Conservation (phyloP, 1,139 yeast species). For the Saccharomyces hybrid region DNA sequence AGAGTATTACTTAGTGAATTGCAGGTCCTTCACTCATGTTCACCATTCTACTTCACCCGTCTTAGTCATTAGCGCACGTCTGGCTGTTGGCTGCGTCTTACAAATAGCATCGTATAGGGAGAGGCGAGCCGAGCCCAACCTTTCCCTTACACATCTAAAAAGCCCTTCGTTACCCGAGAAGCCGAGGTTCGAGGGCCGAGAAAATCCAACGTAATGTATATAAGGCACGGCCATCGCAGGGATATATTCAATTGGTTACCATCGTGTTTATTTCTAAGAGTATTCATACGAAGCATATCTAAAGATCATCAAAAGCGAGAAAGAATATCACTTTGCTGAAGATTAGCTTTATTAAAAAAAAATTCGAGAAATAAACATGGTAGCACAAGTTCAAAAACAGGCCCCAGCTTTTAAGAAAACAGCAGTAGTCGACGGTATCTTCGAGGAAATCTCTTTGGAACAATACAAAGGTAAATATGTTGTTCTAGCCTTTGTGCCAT, state of each 20-base stretch:
- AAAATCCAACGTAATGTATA: not conserved
- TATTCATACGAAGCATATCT: slow-evolving; percentile 8
- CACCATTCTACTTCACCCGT: not conserved
- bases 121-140: not conserved
- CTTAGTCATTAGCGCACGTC: not conserved
- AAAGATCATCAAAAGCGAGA: not conserved
- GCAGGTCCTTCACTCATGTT: not conserved
- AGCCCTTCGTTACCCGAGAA: not conserved
- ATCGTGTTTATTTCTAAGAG: not conserved
- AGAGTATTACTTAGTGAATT: not conserved
- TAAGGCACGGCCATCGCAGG: not conserved
- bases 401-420: slow-evolving; percentile 95
- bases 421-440: slow-evolving; percentile 92
- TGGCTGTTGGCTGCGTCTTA: not conserved
- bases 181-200: not conserved
- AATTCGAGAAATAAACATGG: slow-evolving; percentile 44
- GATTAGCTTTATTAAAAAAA: not conserved
- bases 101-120: not conserved
- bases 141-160: not conserved
- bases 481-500: slow-evolving; percentile 89
- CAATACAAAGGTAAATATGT: slow-evolving; percentile 98
- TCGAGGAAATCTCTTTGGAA: slow-evolving; percentile 89
- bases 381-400: slow-evolving; percentile 82
- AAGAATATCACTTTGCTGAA: not conserved
- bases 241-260: not conserved